Base-by-base conservation (phyloP, 106 monocot species). In the Chionographis japonica region DNA sequence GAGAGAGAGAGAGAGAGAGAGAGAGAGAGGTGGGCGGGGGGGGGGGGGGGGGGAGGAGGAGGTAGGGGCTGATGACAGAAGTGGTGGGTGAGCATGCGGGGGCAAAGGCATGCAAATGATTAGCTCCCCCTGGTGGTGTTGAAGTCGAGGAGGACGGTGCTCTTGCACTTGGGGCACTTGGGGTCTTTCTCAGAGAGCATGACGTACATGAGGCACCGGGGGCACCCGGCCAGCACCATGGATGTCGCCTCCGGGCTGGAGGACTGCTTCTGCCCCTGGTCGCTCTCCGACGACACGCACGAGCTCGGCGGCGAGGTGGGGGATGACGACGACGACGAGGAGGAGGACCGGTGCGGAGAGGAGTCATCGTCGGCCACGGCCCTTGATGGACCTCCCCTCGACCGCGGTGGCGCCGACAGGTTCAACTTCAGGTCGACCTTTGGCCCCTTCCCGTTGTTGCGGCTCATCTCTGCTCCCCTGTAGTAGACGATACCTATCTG, bases 121-220 rank as follows among this genome's bases (percentile, higher is more conserved):
- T 18, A 13, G 58, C 2, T 60, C 58, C 46, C 50, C 4, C 4
- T 50, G 27, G 27, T 27, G 27, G 27, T 27, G 40, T 27, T 60
- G 62, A 62, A 72, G 37, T 72, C 72, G 3, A 62, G 13, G 6
- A 72, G n/a, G 4, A 62, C 61, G 1, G 72, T 53, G 62, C 52
- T 72, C 72, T 72, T 72, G 62, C 72, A 72, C 51, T 53, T 72
- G 72, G 72, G 72, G 61, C 72, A 72, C 39, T 62, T 72, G 17
- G 72, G 72, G n/a, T 72, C 72, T 13, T 72, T 60, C 39, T 72
- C 60, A 0, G 61, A 62, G 16, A 72, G 58, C 72, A 72, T 72
- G 52, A 72, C 72, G 40, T 72, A 72, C 41, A 62, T 51, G 38
- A 72, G 62, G 61, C 72, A 72, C 15, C 37, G 7, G 0, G 72